A percentile compares a stretch with the other conserved stretches of the same genome.
Conservation (phyloP, 768 basidiomycete genomes). For the Hericium coralloides region DNA sequence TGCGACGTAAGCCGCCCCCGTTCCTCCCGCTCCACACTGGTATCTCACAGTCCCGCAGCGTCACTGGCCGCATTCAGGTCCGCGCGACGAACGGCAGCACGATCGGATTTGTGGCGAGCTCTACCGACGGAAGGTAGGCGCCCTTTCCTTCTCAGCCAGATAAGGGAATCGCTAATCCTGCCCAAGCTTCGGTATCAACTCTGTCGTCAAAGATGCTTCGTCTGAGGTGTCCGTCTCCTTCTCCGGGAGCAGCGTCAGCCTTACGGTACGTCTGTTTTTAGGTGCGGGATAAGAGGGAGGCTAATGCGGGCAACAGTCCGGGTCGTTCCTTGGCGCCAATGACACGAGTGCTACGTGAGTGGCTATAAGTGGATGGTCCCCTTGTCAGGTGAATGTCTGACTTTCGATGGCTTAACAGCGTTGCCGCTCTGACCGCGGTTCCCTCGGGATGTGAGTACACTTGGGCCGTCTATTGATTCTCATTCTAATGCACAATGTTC, state of each 20-base stretch:
- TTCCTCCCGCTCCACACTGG: background rate
- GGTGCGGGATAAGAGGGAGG: too few relatives aligned
- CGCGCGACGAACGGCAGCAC: background rate
- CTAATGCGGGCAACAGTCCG: too few relatives aligned
- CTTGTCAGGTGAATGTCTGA: too few relatives aligned
- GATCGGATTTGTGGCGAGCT: background rate
- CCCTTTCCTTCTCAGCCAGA: background rate
- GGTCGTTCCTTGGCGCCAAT: background rate
- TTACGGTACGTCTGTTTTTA: background rate
- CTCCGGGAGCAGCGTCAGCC: background rate
- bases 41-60: background rate
- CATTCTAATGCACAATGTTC: too few relatives aligned
- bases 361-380: background rate
- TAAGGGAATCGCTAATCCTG: too few relatives aligned
- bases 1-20: background rate
- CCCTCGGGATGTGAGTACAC: too few relatives aligned
- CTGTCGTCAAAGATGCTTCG: too few relatives aligned
- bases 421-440: too few relatives aligned
- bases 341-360: background rate
- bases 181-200: too few relatives aligned
- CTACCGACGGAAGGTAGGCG: background rate
- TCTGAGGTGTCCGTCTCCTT: background rate
- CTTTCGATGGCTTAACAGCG: too few relatives aligned
- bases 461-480: too few relatives aligned
- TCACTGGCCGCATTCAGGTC: background rate